A percentile compares a stretch with the other conserved stretches of the same genome.
Conservation (phyloP, 768 basidiomycete genomes). For the Asterophora parasitica region DNA sequence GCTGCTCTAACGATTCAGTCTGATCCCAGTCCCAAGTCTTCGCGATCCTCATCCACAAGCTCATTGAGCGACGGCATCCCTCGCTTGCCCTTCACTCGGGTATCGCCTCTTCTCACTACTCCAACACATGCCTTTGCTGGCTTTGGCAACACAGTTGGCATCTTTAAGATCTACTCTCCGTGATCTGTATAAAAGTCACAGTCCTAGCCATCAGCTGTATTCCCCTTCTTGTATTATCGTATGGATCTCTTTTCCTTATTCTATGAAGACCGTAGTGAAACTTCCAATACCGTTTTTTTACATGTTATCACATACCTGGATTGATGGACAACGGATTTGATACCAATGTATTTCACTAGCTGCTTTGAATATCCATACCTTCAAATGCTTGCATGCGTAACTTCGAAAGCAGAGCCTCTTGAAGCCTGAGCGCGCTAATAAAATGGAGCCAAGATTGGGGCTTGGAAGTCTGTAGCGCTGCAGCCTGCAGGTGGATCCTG, state of each 20-base stretch:
- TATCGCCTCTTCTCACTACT: slow-evolving; percentile 51
- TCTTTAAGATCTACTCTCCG: slow-evolving; percentile 38
- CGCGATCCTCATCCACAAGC: slow-evolving; percentile 18
- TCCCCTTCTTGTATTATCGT: background rate
- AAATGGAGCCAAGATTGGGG: no score
- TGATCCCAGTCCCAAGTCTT: slow-evolving; percentile 16
- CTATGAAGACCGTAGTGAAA: background rate
- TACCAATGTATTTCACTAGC: no score
- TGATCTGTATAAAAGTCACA: slow-evolving; percentile 4
- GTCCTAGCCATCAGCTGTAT: background rate
- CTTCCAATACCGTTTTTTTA: no score
- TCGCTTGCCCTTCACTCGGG: slow-evolving; percentile 77
- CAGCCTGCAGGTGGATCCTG: no score
- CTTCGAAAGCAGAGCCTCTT: no score
- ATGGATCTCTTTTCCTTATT: background rate
- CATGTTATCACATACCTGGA: no score
- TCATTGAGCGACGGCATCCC: slow-evolving; percentile 34
- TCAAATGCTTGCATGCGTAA: no score
- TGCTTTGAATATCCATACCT: no score
- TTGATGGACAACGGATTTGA: no score
- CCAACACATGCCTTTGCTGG: slow-evolving; percentile 58
- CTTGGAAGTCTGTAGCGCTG: no score
- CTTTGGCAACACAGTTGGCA: slow-evolving; percentile 73
- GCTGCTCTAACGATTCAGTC: slow-evolving; percentile 35
- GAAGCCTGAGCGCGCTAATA: no score